phyloP scores from a whole-genome alignment of 1,139 yeast species.

The Pneumocystis jirovecii region DNA sequence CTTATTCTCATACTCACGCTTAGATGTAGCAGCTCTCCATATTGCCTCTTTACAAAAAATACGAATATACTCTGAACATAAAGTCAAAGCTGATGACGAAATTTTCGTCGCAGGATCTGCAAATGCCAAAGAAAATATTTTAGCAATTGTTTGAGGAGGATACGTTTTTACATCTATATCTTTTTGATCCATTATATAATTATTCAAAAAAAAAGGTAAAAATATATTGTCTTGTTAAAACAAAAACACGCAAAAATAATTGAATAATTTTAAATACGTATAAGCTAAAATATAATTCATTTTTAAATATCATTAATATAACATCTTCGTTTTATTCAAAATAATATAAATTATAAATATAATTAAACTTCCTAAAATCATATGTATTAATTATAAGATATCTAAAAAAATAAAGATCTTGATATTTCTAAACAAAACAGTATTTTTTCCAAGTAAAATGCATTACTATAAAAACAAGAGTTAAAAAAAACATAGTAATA shows the following conservation, averaged over 20 bases:
- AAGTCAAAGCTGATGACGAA: neutral
- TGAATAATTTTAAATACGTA: too few relatives aligned
- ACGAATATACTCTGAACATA: slow-evolving; percentile 1
- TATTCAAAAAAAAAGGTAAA: neutral
- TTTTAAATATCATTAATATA: too few relatives aligned
- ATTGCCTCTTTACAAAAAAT: slow-evolving; percentile 1
- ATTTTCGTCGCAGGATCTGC: neutral
- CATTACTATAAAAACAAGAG: too few relatives aligned
- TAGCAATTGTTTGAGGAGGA: neutral
- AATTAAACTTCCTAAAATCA: too few relatives aligned
- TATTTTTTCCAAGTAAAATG: too few relatives aligned
- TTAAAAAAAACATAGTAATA: neutral
- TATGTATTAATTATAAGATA: too few relatives aligned
- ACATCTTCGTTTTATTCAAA: too few relatives aligned
- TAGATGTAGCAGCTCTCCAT: neutral
- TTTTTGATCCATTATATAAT: neutral
- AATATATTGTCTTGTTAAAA: too few relatives aligned
- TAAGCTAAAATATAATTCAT: too few relatives aligned
- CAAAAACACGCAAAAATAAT: neutral
- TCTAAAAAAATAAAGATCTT: too few relatives aligned
- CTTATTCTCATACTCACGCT: neutral
- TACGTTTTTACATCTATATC: neutral
- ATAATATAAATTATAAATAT: too few relatives aligned
- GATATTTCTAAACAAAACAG: too few relatives aligned
- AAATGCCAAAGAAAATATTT: neutral